These are phyloP conservation scores for Larix kaempferi DNA, from an alignment of 75 land plant species.

Conservation along the genomic window DNA sequence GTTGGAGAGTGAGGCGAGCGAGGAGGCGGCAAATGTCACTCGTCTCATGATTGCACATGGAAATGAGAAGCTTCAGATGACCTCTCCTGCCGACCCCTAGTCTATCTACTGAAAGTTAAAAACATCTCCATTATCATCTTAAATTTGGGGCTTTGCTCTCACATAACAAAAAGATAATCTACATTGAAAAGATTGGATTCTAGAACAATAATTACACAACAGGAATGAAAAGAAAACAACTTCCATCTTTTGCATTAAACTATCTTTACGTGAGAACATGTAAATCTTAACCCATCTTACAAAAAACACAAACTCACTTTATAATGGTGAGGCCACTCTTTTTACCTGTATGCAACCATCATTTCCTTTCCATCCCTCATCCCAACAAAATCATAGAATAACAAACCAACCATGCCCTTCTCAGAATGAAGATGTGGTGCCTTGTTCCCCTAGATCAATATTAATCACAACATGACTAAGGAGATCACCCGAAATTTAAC, in stretches of 20 bases:
- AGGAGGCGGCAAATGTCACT: too few relatives aligned
- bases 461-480: not conserved
- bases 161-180: not conserved
- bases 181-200: not conserved
- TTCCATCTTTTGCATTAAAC: not conserved
- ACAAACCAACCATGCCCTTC: conserved; percentile 96
- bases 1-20: too few relatives aligned
- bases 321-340: conserved; percentile 93
- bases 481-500: not conserved
- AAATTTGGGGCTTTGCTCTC: not conserved
- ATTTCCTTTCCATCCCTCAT: conserved; percentile 82
- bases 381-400: conserved; percentile 96
- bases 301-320: conserved; percentile 38
- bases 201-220: not conserved
- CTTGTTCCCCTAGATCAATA: conserved; percentile 33
- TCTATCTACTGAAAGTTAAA: not conserved
- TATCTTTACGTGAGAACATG: not conserved
- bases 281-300: not conserved
- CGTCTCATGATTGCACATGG: too few relatives aligned
- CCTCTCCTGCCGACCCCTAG: too few relatives aligned
- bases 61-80: too few relatives aligned
- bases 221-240: not conserved
- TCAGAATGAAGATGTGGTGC: conserved; percentile 95
- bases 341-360: conserved; percentile 83
- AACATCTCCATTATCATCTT: not conserved